These are phyloP conservation scores for Diaporthe velutina DNA, from an alignment of 2,329 filamentous ascomycete genomes.

Conservation along the genomic window DNA sequence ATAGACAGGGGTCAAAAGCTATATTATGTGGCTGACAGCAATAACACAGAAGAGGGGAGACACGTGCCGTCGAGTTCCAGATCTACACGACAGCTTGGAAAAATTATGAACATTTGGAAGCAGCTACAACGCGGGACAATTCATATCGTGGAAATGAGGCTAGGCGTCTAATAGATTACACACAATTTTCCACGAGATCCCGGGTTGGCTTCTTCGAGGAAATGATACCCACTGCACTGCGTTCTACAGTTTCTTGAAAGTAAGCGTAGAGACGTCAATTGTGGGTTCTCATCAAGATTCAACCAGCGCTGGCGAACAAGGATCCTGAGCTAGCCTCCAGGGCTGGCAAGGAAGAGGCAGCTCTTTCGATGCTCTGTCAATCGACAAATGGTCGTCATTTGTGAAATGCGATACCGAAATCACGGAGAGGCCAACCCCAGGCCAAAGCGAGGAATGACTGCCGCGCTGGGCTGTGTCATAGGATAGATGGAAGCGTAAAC, in stretches of 20 bases:
- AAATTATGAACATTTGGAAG: background rate
- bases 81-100: background rate
- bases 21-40: background rate
- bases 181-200: background rate
- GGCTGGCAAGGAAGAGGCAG: background rate
- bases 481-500: conserved; percentile 2
- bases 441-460: background rate
- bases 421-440: background rate
- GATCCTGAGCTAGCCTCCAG: background rate
- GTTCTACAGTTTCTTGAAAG: background rate
- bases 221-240: background rate
- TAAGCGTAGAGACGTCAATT: background rate
- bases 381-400: background rate
- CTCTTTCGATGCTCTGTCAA: background rate
- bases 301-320: too few species aligned
- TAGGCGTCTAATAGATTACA: background rate
- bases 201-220: background rate
- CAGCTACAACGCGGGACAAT: background rate
- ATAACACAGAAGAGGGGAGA: background rate
- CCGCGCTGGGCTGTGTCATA: background rate
- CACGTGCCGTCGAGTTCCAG: background rate
- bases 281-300: background rate
- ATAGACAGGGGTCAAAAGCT: background rate
- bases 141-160: background rate
- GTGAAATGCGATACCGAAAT: conserved; percentile 1